Evolutionary conservation across 192 early-diverging fungal genomes (phyloP).

Genomic region (Coemansia sp.): DNA sequence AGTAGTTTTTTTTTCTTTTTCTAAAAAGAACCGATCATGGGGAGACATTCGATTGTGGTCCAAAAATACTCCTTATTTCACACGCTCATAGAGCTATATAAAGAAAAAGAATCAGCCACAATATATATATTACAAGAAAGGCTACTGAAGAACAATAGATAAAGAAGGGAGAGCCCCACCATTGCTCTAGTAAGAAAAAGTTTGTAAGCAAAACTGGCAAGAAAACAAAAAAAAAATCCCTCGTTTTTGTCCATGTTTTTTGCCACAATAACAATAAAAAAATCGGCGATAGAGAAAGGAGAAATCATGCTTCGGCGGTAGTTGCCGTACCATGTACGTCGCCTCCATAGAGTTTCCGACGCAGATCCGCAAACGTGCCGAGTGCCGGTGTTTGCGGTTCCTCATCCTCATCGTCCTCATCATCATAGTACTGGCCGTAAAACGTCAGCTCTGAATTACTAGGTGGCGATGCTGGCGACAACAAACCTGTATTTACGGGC

Average conservation of each 20-base stretch:
- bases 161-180: background rate
- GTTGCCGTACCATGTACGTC: slow-evolving; percentile 26
- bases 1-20: background rate
- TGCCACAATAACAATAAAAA: background rate
- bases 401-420: slow-evolving; percentile 14
- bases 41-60: background rate
- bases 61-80: background rate
- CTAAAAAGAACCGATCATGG: background rate
- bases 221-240: background rate
- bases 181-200: background rate
- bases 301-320: slow-evolving; percentile 14
- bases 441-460: slow-evolving; percentile 11
- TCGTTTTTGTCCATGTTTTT: background rate
- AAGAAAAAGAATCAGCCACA: slow-evolving; percentile 3
- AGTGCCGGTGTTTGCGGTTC: slow-evolving; percentile 11
- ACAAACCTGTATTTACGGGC: slow-evolving; percentile 20
- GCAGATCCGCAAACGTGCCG: slow-evolving; percentile 54
- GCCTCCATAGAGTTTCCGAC: slow-evolving; percentile 51
- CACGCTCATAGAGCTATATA: background rate
- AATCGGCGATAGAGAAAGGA: background rate
- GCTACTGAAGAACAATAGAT: background rate
- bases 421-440: slow-evolving; percentile 5
- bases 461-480: slow-evolving; percentile 25
- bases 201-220: background rate
- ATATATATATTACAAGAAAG: background rate